These are phyloP conservation scores for Ploettnerulaceae sp. DNA, from an alignment of 2,329 filamentous ascomycete species.

Conservation along the genomic window DNA sequence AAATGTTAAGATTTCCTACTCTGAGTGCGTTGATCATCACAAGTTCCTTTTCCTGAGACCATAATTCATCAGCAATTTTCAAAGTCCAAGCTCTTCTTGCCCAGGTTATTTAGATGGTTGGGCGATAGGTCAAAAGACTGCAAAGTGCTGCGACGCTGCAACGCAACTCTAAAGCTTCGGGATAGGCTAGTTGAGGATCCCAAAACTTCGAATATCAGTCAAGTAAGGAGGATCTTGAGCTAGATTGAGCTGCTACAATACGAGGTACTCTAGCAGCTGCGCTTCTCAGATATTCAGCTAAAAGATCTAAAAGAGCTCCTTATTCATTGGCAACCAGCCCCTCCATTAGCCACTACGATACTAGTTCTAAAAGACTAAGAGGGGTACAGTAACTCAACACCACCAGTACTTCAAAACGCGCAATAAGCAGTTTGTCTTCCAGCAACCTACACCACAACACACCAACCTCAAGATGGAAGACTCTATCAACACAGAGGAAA, in stretches of 20 bases:
- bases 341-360: no score
- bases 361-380: neutral
- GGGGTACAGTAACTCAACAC: no score
- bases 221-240: neutral
- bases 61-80: neutral
- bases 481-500: no score
- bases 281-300: no score
- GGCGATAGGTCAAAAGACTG: no score
- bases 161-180: slow-evolving; percentile 1
- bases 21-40: neutral
- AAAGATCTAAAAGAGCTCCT: neutral
- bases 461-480: neutral
- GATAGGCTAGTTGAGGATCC: neutral
- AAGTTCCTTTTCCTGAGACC: neutral
- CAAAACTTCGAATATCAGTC: neutral
- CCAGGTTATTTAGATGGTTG: no score
- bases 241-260: neutral
- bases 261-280: no score
- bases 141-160: slow-evolving; percentile 4
- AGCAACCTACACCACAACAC: neutral
- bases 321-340: no score
- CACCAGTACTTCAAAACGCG: no score
- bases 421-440: neutral
- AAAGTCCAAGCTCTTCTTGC: no score
- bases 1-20: neutral